Conservation (phyloP, 495 filamentous ascomycete genomes). For the Apodospora peruviana region DNA sequence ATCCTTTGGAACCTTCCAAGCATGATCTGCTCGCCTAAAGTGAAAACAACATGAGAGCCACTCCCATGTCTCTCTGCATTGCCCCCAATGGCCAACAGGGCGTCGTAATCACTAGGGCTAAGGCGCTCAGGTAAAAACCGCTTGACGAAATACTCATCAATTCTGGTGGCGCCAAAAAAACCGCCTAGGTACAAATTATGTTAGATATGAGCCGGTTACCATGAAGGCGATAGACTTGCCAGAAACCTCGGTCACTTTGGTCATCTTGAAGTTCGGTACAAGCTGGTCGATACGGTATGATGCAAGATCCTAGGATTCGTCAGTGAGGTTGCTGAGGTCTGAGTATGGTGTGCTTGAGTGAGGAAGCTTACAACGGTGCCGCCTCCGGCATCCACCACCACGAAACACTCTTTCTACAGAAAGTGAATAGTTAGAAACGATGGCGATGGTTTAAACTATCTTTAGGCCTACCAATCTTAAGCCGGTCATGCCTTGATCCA, state of each 20-base stretch:
- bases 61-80: not conserved
- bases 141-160: constrained; percentile 8
- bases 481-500: not conserved
- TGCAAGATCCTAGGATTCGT: constrained; percentile 3
- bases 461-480: not conserved
- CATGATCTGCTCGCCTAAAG: constrained; percentile 4
- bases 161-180: constrained; percentile 3
- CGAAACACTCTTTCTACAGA: constrained; percentile 9
- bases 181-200: no score
- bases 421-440: not conserved
- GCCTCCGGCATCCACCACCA: constrained; percentile 16
- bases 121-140: constrained; percentile 2
- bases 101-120: not conserved
- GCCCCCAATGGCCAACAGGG: constrained; percentile 1
- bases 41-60: constrained; percentile 1
- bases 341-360: not conserved
- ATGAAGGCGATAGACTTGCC: constrained; percentile 1
- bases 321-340: no score
- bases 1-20: constrained; percentile 6
- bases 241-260: not conserved
- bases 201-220: not conserved
- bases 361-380: constrained; percentile 8
- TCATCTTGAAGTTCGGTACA: not conserved
- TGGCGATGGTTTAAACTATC: not conserved
- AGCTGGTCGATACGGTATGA: constrained; percentile 10